phyloP scores from a whole-genome alignment of 116 monocot genomes.

The Zostera marina region DNA sequence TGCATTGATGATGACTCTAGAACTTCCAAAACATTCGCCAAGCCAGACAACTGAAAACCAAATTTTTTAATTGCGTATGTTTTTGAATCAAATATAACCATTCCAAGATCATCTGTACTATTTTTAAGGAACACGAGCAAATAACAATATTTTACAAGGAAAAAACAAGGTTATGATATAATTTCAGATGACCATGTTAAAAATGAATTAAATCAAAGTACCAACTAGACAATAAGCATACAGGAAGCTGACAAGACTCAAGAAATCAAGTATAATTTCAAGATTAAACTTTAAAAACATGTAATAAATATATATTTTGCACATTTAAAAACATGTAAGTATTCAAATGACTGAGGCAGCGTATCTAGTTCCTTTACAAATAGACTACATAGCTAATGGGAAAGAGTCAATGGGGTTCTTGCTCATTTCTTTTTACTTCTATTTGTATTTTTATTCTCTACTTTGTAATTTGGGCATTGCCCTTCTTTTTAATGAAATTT shows the following conservation, averaged over 20 bases:
- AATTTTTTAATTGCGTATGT: conserved; percentile 34
- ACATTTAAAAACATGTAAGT: too few species aligned
- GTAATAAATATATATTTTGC: too few species aligned
- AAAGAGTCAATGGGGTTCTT: too few species aligned
- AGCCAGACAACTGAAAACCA: conserved; percentile 34
- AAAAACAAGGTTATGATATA: not conserved
- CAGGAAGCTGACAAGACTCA: not conserved
- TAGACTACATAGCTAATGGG: too few species aligned
- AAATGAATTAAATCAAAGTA: not conserved
- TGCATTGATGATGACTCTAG: conserved; percentile 60
- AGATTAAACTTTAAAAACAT: too few species aligned
- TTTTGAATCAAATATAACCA: conserved; percentile 32
- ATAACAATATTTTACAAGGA: not conserved
- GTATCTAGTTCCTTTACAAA: too few species aligned
- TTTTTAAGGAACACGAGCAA: conserved; percentile 24
- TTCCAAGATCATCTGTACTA: conserved; percentile 28
- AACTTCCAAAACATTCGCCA: conserved; percentile 78
- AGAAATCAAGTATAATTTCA: too few species aligned
- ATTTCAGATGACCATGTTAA: not conserved
- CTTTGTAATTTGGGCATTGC: too few species aligned
- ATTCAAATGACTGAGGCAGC: too few species aligned
- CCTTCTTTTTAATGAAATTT: too few species aligned
- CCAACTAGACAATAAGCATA: not conserved
- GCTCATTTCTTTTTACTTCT: too few species aligned
- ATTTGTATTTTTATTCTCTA: too few species aligned